These are phyloP conservation scores for Trypanosoma platydactyli DNA, from an alignment of 208 protist genomes.

Conservation along the genomic window DNA sequence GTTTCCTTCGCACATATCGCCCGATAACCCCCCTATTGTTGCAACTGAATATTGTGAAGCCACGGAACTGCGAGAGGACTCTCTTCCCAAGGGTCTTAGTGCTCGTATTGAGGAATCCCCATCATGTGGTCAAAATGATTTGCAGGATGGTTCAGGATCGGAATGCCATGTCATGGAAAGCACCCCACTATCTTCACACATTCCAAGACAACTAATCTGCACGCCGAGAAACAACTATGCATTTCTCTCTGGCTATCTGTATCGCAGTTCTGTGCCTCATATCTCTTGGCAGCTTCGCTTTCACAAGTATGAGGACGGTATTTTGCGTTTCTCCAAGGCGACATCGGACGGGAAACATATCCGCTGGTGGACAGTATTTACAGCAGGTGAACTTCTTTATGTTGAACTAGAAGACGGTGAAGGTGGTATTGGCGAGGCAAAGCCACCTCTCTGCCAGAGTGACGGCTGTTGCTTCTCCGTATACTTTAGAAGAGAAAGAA, in stretches of 20 bases:
- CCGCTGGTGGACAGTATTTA: constrained; percentile 20
- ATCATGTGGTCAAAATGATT: background rate
- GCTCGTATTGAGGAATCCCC: too few species aligned
- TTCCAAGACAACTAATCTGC: background rate
- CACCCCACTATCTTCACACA: background rate
- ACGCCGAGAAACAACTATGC: background rate
- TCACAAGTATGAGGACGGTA: constrained; percentile 6
- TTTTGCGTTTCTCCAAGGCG: constrained; percentile 18
- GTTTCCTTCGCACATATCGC: too few species aligned
- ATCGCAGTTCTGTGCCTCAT: constrained; percentile 18
- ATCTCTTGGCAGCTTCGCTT: constrained; percentile 25
- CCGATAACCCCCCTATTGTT: too few species aligned
- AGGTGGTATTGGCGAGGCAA: constrained; percentile 12
- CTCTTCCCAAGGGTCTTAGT: too few species aligned
- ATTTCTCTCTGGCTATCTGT: constrained; percentile 7
- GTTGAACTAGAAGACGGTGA: constrained; percentile 11
- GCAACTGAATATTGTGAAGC: too few species aligned
- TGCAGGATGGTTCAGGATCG: background rate
- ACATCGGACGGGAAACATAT: background rate
- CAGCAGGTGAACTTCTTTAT: constrained; percentile 7
- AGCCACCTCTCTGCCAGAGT: constrained; percentile 10
- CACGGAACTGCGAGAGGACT: too few species aligned
- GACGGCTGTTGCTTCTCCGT: constrained; percentile 15
- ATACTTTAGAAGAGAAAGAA: constrained; percentile 3
- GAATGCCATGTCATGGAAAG: background rate